Evolutionary conservation across 345 rosid species (phyloP), one percentile per base, ranked within the genome.

Genomic region (Pseudoturritis turrita): DNA sequence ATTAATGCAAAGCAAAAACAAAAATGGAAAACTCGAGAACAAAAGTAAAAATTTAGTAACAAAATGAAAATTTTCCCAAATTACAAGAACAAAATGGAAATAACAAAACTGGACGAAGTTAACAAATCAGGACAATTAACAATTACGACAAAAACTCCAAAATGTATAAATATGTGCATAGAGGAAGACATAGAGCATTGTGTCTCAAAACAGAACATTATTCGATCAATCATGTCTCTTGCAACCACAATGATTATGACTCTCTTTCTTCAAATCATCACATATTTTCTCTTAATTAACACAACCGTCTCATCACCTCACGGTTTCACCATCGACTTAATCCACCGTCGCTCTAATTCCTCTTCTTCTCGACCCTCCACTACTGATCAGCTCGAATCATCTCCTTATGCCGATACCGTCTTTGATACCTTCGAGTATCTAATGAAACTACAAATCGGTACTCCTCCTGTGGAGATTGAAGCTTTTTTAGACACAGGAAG

Each of bases 361-460:
- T 39, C 73, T 49, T 58, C 61, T 35, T 49, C 4, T 19, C 37
- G 29, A 35, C 14, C 4, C 1, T 72, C 64, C 4, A 14, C 10
- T 2, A 22, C 1, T 8, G 26, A 29, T 59, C 21, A 36, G 22
- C 45, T 26, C 0, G 65, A 59, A 50, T 21, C 62, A 44, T 72
- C 72, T 9, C 77, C 72, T 26, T 65, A 73, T 4, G 59, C 37
- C 2, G 5, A 60, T 39, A 26, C 58, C 2, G 1, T 60, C 59
- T 47, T 18, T 0, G 75, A 36, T 4, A 6, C 6, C 4, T 3
- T 3, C 59, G 14, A 2, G 11, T 70, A 71, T 19, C 46, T 61
- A 5, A 71, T 71, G 61, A 71, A 50, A n/a, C n/a, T 65, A 65
- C 45, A 65, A 61, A 40, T 71, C 13, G 68, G 75, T 50, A 71